Base-by-base conservation (phyloP, 345 rosid species). In the Capsella bursapastoris region DNA sequence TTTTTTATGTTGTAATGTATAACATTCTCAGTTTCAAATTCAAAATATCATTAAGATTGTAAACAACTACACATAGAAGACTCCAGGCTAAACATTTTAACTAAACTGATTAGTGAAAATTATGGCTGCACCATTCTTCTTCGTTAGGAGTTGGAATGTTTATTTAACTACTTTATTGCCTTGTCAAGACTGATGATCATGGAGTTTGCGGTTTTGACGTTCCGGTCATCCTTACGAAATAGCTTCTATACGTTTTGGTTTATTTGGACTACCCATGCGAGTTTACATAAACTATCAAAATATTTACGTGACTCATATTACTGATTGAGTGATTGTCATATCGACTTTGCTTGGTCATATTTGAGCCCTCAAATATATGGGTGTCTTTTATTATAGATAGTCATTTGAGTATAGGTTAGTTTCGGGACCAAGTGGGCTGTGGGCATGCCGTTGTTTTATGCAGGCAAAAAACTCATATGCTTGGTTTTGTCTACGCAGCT, bases 1-100 rank as follows among this genome's bases (percentile, higher is more conserved):
- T 22, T 38, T 60, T 22, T 38, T 60, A 61, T 60, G 40, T 49
- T 60, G 16, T 57, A 35, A 5, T 3, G 47, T 44, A n/a, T 44
- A 48, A 45, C 32, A 7, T 31, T 31, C 2, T 3, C 40, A 64
- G 56, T 64, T 64, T 48, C 25, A 11, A 16, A 47, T 64, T 64
- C 68, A 47, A 47, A 47, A 9, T 31, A 14, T 47, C 29, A 64
- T 16, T 31, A 14, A 28, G 29, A 22, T 11, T 59, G 15, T 4
- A 18, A 16, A 37, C 27, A 10, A 58, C 14, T 57, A 34, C 8
- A 15, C 27, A 9, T 31, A 56, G 32, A 56, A 56, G 32, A 11
- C 57, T 12, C 58, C 57, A 52, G 16, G n/a, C 12, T 56, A 3
- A 15, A 1, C 5, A 56, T 56, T 55, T 55, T 29, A 8, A 32